phyloP scores from a whole-genome alignment of 164 flowering plant genomes.

The Warburgia ugandensis region DNA sequence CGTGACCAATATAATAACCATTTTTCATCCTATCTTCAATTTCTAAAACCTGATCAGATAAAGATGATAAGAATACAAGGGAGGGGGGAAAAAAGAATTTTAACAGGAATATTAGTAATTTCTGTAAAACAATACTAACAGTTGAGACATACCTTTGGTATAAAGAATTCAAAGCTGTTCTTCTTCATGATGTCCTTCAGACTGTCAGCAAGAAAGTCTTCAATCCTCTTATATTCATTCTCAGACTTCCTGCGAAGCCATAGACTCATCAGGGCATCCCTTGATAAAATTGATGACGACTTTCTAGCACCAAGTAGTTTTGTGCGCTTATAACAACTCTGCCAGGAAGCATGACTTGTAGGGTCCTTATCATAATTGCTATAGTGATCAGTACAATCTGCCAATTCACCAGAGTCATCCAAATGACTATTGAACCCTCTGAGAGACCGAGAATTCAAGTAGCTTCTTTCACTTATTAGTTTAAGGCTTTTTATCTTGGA shows the following conservation, averaged over 20 bases:
- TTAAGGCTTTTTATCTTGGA: slow-evolving; percentile 51
- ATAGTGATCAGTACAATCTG: slow-evolving; percentile 39
- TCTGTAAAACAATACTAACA: too few species aligned
- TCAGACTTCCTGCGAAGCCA: slow-evolving; percentile 69
- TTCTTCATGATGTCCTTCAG: slow-evolving; percentile 81
- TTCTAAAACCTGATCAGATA: slow-evolving; percentile 60
- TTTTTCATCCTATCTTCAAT: slow-evolving; percentile 75
- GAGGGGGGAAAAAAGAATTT: background rate
- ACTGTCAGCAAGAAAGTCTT: slow-evolving; percentile 60
- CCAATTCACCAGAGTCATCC: slow-evolving; percentile 64
- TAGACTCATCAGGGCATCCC: slow-evolving; percentile 80
- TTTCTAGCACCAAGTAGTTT: slow-evolving; percentile 77
- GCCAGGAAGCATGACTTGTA: slow-evolving; percentile 52
- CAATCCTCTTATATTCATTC: slow-evolving; percentile 68
- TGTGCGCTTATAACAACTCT: slow-evolving; percentile 64
- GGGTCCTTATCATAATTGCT: slow-evolving; percentile 40
- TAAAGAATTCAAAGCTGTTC: slow-evolving; percentile 77
- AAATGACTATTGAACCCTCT: slow-evolving; percentile 30
- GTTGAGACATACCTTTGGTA: slow-evolving; percentile 97
- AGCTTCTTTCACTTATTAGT: slow-evolving; percentile 44
- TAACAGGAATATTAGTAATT: too few species aligned
- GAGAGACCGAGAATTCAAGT: slow-evolving; percentile 21
- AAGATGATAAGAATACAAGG: background rate
- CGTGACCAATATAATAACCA: slow-evolving; percentile 80
- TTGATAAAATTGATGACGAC: slow-evolving; percentile 72